phyloP scores from a whole-genome alignment of 305 asterid genomes.

The Fraxinus paxiana region DNA sequence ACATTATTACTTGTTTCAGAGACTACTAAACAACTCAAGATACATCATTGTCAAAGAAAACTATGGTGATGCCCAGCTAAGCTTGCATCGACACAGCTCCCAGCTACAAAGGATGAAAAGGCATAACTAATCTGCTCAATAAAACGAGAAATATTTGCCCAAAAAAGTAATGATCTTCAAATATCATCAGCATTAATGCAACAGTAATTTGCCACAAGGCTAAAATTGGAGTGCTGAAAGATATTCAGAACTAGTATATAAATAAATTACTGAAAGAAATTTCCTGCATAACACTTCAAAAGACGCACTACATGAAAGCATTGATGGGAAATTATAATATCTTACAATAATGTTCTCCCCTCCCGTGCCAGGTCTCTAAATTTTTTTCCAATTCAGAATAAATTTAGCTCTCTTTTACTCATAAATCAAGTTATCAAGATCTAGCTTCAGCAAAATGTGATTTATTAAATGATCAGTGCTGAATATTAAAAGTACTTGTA shows the following conservation, averaged over 20 bases:
- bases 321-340: not conserved
- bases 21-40: slow-evolving; percentile 24
- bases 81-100: slow-evolving; percentile 8
- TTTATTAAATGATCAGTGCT: not conserved
- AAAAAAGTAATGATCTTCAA: slow-evolving; percentile 9
- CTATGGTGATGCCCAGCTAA: slow-evolving; percentile 14
- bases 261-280: not conserved
- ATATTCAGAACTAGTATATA: not conserved
- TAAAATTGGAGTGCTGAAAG: not conserved
- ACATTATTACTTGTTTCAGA: slow-evolving; percentile 41
- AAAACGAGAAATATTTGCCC: slow-evolving; percentile 1
- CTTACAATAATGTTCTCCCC: not conserved
- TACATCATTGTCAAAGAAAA: slow-evolving; percentile 23
- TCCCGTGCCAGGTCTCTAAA: not conserved
- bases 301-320: not conserved
- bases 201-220: not conserved
- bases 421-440: not conserved
- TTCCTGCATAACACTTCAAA: not conserved
- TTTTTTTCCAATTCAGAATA: not conserved
- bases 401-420: not conserved
- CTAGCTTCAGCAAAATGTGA: not conserved
- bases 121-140: not conserved
- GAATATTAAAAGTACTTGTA: not conserved
- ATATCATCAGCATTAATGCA: slow-evolving; percentile 13
- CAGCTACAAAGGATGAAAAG: slow-evolving; percentile 15